Evolutionary conservation across 1,284 basidiomycete species (phyloP).

Genomic region (Entoloma clypeatum): DNA sequence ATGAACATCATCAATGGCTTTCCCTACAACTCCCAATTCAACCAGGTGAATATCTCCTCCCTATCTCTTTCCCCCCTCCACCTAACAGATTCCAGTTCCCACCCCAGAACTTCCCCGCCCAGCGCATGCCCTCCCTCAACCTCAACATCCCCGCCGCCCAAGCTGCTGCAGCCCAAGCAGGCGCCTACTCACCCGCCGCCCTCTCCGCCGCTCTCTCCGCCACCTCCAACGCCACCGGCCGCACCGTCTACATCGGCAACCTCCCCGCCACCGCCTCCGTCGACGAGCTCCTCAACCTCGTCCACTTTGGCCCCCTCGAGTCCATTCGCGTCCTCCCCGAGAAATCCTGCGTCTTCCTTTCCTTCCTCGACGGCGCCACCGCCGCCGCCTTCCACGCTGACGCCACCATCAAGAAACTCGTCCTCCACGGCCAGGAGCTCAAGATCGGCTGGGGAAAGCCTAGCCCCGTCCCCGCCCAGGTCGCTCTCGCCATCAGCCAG

Average conservation of each 20-base stretch:
- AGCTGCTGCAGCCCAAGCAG: constrained; percentile 51
- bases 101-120: constrained; percentile 39
- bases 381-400: constrained; percentile 95
- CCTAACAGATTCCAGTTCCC: constrained; percentile 16
- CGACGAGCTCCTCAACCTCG: constrained; percentile 95
- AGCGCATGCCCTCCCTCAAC: constrained; percentile 63
- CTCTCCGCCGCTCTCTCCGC: constrained; percentile 48
- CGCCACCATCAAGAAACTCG: constrained; percentile 87
- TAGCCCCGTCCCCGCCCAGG: constrained; percentile 79
- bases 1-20: constrained; percentile 68
- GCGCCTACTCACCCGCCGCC: constrained; percentile 74
- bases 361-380: constrained; percentile 88
- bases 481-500: constrained; percentile 83
- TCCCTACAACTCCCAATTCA: constrained; percentile 67
- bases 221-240: constrained; percentile 65
- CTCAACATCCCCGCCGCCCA: constrained; percentile 56
- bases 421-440: constrained; percentile 88
- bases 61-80: constrained; percentile 4
- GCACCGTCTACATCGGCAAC: constrained; percentile 97
- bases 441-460: constrained; percentile 97
- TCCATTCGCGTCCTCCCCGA: constrained; percentile 94
- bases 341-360: constrained; percentile 97
- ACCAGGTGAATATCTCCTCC: constrained; percentile 41
- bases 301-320: constrained; percentile 97
- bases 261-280: constrained; percentile 94